Base-by-base conservation (phyloP, 768 basidiomycete species). In the Boletus edulis region DNA sequence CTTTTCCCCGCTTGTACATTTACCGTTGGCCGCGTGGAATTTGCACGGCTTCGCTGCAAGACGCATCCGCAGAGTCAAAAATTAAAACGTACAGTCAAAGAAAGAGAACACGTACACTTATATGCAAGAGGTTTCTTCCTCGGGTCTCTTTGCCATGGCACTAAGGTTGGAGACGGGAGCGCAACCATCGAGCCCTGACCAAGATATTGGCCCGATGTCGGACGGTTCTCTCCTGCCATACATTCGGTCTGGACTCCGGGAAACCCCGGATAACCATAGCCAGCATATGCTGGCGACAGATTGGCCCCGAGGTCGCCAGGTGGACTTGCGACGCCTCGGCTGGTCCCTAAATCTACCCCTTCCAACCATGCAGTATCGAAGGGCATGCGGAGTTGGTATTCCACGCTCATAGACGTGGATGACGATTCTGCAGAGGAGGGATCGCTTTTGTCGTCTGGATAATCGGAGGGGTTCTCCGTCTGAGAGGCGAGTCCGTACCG, bases 11-110 rank as follows among this genome's bases (percentile, higher is more conserved):
- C 75, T 79, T 1, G 80, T 76, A 62, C 84, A 86, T 24, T 69
- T 68, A 17, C 74, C 76, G 34, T 74, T 77, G 2, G 67, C 59
- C 27, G 69, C 70, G 61, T 74, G 82, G 63, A 80, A 85, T 64
- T 79, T 82, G 68, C 84, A 86, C 27, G 78, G 79, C 55, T 85
- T 85, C 1, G 83, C 84, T 86, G 37, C 29, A 31, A 50, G 49
- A 40, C 13, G 17, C 46, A 41, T 24, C 20, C 32, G 38, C 38
- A 18, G 10, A 18, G 22, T 50, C 47, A 41, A 27, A 48, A 42
- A 54, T 20, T 20, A 14, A 35, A n/a, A 6, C 10, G n/a, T 11
- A 13, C 6, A 9, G 17, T 11, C 4, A 4, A 20, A 46, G 42
- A 39, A 47, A 49, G 18, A 12, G 46, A 8, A 10, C 3, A 55